A percentile compares a stretch with the other conserved stretches of the same genome.
These are phyloP conservation scores for Elongisporangium anandrum DNA, from an alignment of 352 stramenopile genomes.

Conservation along the genomic window DNA sequence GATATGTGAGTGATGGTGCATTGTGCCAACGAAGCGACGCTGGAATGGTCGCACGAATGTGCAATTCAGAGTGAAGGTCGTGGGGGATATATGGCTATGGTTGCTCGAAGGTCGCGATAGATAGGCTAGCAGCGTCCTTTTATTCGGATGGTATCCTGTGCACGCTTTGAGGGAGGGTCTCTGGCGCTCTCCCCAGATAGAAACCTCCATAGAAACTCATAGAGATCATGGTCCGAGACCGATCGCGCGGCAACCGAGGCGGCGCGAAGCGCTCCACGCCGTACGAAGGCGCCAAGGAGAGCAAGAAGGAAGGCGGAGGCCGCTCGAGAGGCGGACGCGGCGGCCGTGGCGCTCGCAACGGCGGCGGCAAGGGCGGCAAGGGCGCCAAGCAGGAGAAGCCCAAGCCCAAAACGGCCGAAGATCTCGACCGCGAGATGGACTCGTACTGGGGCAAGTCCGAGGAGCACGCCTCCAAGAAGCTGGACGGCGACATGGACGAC, in stretches of 20 bases:
- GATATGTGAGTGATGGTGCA: neutral
- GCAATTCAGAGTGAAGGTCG: neutral
- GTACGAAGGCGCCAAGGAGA: slow-evolving; percentile 33
- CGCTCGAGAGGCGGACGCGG: slow-evolving; percentile 8
- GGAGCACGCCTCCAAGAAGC: slow-evolving; percentile 80
- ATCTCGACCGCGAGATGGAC: slow-evolving; percentile 85
- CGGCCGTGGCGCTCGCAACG: slow-evolving; percentile 9
- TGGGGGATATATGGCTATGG: neutral
- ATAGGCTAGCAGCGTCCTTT: too few relatives aligned
- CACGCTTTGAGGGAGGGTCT: neutral
- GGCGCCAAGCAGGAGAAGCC: slow-evolving; percentile 32
- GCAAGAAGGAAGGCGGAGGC: slow-evolving; percentile 19
- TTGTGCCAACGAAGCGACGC: neutral
- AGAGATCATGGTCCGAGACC: neutral
- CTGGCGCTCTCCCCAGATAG: neutral
- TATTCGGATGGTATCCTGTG: neutral
- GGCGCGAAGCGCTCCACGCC: slow-evolving; percentile 26
- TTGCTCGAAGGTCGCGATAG: neutral
- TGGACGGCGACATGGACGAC: slow-evolving; percentile 83
- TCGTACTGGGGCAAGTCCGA: slow-evolving; percentile 84
- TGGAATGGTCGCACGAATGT: neutral
- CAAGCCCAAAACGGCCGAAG: slow-evolving; percentile 71
- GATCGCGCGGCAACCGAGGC: slow-evolving; percentile 3
- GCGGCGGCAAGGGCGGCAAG: slow-evolving; percentile 11
- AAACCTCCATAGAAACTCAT: neutral